phyloP scores from a whole-genome alignment of 352 stramenopile species.

The Globisporangium abappressorium region DNA sequence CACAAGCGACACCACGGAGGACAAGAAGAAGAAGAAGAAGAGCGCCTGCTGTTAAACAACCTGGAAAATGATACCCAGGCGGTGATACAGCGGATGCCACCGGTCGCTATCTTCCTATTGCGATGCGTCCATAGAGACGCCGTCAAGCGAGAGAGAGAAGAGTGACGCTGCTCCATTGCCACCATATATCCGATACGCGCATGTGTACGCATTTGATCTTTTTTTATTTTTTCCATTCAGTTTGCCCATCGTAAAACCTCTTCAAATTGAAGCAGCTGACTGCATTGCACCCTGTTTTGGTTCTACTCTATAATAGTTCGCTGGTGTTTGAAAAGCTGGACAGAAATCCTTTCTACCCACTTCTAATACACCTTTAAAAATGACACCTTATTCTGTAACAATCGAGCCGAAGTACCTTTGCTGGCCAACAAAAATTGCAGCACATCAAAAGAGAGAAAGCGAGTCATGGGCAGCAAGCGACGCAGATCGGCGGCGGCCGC shows the following conservation, averaged over 20 bases:
- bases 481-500: slow-evolving; percentile 8
- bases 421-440: slow-evolving; percentile 12
- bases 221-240: slow-evolving; percentile 11
- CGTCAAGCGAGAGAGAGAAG: background rate
- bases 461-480: slow-evolving; percentile 24
- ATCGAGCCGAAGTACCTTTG: background rate
- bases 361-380: background rate
- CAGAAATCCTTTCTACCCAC: too few relatives aligned
- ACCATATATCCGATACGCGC: background rate
- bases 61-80: background rate
- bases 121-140: background rate
- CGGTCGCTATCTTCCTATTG: background rate
- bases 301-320: background rate
- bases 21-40: slow-evolving; percentile 87
- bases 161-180: background rate
- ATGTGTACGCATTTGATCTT: background rate
- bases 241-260: slow-evolving; percentile 12
- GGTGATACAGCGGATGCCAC: background rate
- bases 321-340: background rate
- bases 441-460: background rate
- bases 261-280: slow-evolving; percentile 7
- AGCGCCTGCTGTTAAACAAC: slow-evolving; percentile 68
- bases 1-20: slow-evolving; percentile 70
- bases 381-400: slow-evolving; percentile 6
- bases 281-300: slow-evolving; percentile 4